phyloP scores from a whole-genome alignment of 768 basidiomycete genomes.

The Russula ochroleuca region DNA sequence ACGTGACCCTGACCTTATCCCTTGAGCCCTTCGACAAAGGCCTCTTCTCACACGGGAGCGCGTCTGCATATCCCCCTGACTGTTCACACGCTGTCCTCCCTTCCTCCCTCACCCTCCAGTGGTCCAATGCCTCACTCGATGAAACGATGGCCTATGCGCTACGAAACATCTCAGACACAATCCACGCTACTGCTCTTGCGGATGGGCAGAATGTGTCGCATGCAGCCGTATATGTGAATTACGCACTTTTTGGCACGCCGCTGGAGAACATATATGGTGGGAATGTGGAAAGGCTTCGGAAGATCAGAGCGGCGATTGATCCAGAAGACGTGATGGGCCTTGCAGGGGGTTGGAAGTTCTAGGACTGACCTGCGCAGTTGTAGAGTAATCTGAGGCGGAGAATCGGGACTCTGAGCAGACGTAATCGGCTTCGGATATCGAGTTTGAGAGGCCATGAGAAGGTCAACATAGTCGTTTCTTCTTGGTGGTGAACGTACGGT shows the following conservation, averaged over 20 bases:
- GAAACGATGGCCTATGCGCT: conserved; percentile 39
- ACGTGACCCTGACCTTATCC: background rate
- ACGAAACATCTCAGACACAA: conserved; percentile 12
- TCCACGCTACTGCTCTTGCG: conserved; percentile 17
- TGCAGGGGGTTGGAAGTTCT: conserved; percentile 28
- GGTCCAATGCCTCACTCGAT: conserved; percentile 35
- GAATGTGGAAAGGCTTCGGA: conserved; percentile 18
- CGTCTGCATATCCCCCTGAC: conserved; percentile 16
- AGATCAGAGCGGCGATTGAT: conserved; percentile 19
- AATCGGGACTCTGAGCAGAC: too few species aligned
- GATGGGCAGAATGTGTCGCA: conserved; percentile 26
- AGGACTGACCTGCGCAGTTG: too few species aligned
- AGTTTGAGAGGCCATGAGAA: too few species aligned
- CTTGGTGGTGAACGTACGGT: too few species aligned
- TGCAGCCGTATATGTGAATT: conserved; percentile 25
- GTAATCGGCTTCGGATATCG: too few species aligned
- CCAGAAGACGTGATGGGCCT: conserved; percentile 29
- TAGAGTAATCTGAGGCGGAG: too few species aligned
- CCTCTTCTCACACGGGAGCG: conserved; percentile 10
- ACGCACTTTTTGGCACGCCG: conserved; percentile 22
- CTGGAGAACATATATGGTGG: conserved; percentile 26
- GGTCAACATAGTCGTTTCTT: too few species aligned
- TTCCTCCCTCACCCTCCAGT: background rate
- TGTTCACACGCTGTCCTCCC: conserved; percentile 18
- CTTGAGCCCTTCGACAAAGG: background rate